Percentiles rank a stretch among this genome's conserved stretches.
These are phyloP conservation scores for Suillus clintonianus DNA, from an alignment of 768 basidiomycete genomes.

Conservation along the genomic window DNA sequence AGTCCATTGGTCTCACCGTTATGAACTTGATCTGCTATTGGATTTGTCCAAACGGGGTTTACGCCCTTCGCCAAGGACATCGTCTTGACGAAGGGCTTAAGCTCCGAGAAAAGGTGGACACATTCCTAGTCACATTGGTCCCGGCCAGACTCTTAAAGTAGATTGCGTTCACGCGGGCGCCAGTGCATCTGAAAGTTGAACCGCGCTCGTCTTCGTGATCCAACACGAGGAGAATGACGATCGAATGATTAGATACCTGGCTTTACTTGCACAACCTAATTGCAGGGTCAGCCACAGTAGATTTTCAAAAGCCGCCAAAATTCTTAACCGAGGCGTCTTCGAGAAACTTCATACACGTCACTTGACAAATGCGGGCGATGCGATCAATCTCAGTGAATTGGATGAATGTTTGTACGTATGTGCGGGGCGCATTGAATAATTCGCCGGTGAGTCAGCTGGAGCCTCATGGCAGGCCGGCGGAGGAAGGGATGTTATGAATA, in stretches of 20 bases:
- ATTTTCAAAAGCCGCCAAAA: background rate
- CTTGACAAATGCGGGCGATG: background rate
- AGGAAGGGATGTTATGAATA: background rate
- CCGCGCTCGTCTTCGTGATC: constrained; percentile 78
- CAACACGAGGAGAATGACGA: background rate
- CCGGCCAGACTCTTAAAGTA: constrained; percentile 88
- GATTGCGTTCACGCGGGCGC: constrained; percentile 86
- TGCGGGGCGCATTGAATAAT: background rate
- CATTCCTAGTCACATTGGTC: constrained; percentile 80
- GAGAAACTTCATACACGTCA: background rate
- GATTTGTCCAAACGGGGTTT: background rate
- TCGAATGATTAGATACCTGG: constrained; percentile 59
- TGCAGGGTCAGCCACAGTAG: no score
- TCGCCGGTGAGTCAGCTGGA: background rate
- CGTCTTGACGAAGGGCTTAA: background rate
- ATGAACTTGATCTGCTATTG: background rate
- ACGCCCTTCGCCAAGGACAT: constrained; percentile 44
- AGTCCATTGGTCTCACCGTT: background rate
- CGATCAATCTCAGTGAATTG: no score
- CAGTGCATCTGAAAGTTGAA: constrained; percentile 74
- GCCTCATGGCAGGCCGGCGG: background rate
- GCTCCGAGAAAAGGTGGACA: constrained; percentile 55
- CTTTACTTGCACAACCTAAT: constrained; percentile 89
- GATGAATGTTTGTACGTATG: background rate
- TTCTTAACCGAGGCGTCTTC: background rate